Conservation (phyloP, 2,329 filamentous ascomycete genomes). For the Seiridium unicorne region DNA sequence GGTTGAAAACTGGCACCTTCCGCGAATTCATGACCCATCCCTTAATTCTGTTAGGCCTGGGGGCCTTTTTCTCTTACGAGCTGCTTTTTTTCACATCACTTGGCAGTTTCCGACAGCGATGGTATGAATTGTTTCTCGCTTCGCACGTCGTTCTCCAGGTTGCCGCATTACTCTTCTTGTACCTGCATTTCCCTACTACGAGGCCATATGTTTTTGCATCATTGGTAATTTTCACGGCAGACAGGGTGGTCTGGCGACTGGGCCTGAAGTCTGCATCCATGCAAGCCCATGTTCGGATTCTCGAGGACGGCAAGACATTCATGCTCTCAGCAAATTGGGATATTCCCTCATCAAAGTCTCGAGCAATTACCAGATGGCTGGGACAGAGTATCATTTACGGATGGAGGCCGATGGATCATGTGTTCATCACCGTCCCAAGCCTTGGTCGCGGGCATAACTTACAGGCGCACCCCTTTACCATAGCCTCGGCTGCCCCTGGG, state of each 20-base stretch:
- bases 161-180: constrained; percentile 54
- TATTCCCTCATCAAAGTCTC: constrained; percentile 16
- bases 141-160: constrained; percentile 57
- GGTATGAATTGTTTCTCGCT: constrained; percentile 63
- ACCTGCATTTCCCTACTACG: constrained; percentile 54
- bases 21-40: constrained; percentile 47
- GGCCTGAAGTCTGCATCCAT: constrained; percentile 47
- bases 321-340: constrained; percentile 40
- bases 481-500: constrained; percentile 56
- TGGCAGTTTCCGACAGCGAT: constrained; percentile 55
- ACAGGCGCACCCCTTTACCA: constrained; percentile 67
- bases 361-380: constrained; percentile 12
- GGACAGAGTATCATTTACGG: constrained; percentile 41
- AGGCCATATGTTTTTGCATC: constrained; percentile 52
- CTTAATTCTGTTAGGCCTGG: constrained; percentile 53
- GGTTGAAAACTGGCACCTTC: constrained; percentile 38
- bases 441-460: constrained; percentile 50
- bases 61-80: constrained; percentile 57
- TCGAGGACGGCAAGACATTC: constrained; percentile 57
- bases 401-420: constrained; percentile 62
- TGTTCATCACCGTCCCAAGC: constrained; percentile 59
- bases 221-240: constrained; percentile 54
- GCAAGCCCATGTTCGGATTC: constrained; percentile 47
- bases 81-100: constrained; percentile 61
- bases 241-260: constrained; percentile 57